A percentile compares a stretch with the other conserved stretches of the same genome.
These are phyloP conservation scores for Saururus chinensis DNA, from an alignment of 164 flowering plant species.

Conservation along the genomic window DNA sequence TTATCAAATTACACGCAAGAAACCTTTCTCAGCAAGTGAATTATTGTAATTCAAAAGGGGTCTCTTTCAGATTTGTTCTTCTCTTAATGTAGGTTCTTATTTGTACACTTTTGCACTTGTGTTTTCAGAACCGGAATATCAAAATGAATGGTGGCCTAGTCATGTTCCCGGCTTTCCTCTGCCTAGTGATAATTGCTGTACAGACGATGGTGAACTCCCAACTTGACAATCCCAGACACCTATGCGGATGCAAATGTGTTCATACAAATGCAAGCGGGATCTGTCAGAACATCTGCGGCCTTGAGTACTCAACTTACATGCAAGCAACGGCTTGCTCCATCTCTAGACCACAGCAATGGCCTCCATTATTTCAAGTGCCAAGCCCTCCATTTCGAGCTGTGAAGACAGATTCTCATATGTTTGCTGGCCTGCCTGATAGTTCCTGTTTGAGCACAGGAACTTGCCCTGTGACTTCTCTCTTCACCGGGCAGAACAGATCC, in stretches of 20 bases:
- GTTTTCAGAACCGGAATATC: slow-evolving; percentile 48
- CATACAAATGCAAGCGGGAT: slow-evolving; percentile 35
- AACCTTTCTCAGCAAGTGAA: too few species aligned
- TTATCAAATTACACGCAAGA: too few species aligned
- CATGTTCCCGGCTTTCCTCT: slow-evolving; percentile 42
- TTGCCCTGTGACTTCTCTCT: slow-evolving; percentile 65
- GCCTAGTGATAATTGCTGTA: slow-evolving; percentile 30
- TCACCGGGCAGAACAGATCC: slow-evolving; percentile 66
- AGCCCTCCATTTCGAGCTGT: slow-evolving; percentile 57
- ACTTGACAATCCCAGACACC: slow-evolving; percentile 31
- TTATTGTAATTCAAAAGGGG: too few species aligned
- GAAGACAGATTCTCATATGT: slow-evolving; percentile 21
- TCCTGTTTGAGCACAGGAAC: slow-evolving; percentile 61
- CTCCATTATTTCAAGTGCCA: slow-evolving; percentile 71
- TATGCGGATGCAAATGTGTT: slow-evolving; percentile 61
- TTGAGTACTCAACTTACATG: slow-evolving; percentile 41
- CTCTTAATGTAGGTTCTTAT: neutral
- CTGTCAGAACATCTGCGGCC: slow-evolving; percentile 54
- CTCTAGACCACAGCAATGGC: slow-evolving; percentile 66
- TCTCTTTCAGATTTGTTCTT: neutral
- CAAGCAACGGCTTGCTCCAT: slow-evolving; percentile 52
- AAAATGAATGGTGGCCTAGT: slow-evolving; percentile 38
- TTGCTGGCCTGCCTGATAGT: slow-evolving; percentile 41
- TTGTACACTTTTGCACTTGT: neutral
- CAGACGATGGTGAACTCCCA: slow-evolving; percentile 38